phyloP scores from a whole-genome alignment of 148 eudicot genomes.

The Nyssa sinensis region DNA sequence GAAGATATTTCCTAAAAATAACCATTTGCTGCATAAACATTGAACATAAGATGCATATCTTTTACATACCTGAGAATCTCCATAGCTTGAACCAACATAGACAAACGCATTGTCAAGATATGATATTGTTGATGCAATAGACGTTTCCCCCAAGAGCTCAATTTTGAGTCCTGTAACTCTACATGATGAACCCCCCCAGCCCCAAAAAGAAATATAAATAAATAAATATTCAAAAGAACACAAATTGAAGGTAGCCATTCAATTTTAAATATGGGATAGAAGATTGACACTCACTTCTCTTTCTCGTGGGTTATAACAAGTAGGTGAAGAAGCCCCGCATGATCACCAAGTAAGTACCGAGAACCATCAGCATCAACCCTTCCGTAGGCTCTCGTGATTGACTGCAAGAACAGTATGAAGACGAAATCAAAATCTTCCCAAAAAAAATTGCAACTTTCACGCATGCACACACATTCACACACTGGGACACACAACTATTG shows the following conservation, averaged over 20 bases:
- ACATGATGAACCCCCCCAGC: too few relatives aligned
- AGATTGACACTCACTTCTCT: constrained; percentile 61
- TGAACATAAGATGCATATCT: not conserved
- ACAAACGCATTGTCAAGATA: constrained; percentile 97
- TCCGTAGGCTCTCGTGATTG: constrained; percentile 93
- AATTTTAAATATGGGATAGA: constrained; percentile 3
- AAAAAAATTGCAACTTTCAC: constrained; percentile 14
- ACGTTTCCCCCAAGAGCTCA: constrained; percentile 95
- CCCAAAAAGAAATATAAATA: constrained; percentile 22
- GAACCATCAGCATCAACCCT: constrained; percentile 99
- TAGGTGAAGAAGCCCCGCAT: constrained; percentile 89
- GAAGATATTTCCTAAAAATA: too few relatives aligned
- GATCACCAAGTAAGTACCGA: constrained; percentile 93
- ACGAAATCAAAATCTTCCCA: not conserved
- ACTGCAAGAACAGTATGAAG: constrained; percentile 32
- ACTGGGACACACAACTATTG: not conserved
- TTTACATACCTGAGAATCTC: constrained; percentile 89
- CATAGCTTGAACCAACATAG: constrained; percentile 90
- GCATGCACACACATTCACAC: too few relatives aligned
- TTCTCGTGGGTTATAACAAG: constrained; percentile 96
- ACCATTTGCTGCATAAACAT: not conserved
- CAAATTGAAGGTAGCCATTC: not conserved
- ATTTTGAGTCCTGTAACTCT: constrained; percentile 98
- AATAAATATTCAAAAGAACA: not conserved
- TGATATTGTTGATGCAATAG: constrained; percentile 89